Percentiles rank a stretch among this genome's conserved stretches.
Conservation (phyloP, 2,329 filamentous ascomycete genomes). For the Pestalotiopsis sp. region DNA sequence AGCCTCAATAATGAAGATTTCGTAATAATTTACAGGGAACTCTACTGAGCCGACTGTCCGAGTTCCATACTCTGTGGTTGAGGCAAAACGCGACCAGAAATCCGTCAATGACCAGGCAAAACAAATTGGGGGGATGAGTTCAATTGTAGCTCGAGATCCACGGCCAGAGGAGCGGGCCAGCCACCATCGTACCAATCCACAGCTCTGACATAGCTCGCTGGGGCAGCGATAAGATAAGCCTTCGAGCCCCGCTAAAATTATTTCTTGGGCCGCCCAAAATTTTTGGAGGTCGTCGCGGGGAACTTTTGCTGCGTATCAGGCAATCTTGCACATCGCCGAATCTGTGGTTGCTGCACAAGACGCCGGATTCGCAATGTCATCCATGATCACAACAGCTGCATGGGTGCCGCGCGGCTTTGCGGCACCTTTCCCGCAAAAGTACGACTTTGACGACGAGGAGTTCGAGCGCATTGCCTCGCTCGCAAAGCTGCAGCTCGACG, state of each 20-base stretch:
- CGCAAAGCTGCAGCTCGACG: conserved; percentile 81
- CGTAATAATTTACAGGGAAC: background rate
- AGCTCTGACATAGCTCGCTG: background rate
- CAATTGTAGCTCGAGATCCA: background rate
- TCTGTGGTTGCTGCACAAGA: background rate
- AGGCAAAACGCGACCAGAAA: background rate
- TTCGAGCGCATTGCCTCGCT: conserved; percentile 76
- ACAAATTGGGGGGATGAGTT: background rate
- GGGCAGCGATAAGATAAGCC: conserved; percentile 18
- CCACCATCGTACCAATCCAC: background rate
- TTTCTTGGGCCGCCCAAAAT: conserved; percentile 17
- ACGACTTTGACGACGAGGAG: conserved; percentile 75
- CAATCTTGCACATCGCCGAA: background rate
- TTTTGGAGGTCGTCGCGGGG: conserved; percentile 12
- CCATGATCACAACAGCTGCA: conserved; percentile 77
- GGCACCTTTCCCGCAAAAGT: conserved; percentile 75
- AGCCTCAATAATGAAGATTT: background rate
- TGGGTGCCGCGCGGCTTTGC: conserved; percentile 81
- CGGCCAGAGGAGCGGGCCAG: background rate
- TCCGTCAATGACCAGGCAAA: background rate
- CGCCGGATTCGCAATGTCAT: conserved; percentile 44
- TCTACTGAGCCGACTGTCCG: background rate
- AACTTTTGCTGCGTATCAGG: background rate
- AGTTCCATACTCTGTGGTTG: background rate
- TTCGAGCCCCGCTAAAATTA: conserved; percentile 21